Evolutionary conservation across 2,329 filamentous ascomycete species (phyloP).

Genomic region (Claviceps monticola): DNA sequence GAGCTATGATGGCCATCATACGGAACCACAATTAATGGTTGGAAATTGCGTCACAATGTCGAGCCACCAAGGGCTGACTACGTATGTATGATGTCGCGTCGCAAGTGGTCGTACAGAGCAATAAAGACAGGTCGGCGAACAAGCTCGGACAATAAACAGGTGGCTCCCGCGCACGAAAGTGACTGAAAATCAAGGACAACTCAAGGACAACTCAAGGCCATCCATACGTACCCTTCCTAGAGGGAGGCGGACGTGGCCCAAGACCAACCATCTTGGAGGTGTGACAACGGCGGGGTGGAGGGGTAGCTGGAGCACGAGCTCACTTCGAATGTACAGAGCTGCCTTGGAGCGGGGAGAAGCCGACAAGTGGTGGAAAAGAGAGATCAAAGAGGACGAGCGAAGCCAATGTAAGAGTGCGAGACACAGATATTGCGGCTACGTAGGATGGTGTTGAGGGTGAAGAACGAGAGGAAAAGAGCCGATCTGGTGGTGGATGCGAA

Average conservation of each 20-base stretch:
- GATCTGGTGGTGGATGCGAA: neutral
- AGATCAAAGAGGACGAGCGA: neutral
- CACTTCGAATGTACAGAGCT: slow-evolving; percentile 3
- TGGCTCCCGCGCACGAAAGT: neutral
- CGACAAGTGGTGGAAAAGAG: neutral
- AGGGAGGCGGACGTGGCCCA: slow-evolving; percentile 35
- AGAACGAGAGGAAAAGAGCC: neutral
- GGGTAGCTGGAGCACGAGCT: slow-evolving; percentile 15
- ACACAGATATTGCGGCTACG: neutral
- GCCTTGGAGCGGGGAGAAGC: neutral
- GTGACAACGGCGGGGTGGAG: slow-evolving; percentile 21
- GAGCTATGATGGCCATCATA: neutral
- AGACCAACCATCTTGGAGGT: slow-evolving; percentile 34
- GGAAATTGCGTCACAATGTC: slow-evolving; percentile 1
- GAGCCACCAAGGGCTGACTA: neutral
- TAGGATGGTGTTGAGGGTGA: neutral
- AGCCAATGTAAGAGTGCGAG: neutral
- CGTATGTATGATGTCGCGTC: slow-evolving; percentile 1
- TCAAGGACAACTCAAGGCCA: neutral
- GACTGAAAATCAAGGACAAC: neutral
- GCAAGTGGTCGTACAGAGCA: neutral
- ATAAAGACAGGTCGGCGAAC: neutral
- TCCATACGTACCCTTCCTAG: slow-evolving; percentile 50
- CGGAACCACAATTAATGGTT: neutral
- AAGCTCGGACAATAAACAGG: neutral